A percentile compares a stretch with the other conserved stretches of the same genome.
These are phyloP conservation scores for Yarrowia divulgata DNA, from an alignment of 805 yeast genomes.

Conservation along the genomic window DNA sequence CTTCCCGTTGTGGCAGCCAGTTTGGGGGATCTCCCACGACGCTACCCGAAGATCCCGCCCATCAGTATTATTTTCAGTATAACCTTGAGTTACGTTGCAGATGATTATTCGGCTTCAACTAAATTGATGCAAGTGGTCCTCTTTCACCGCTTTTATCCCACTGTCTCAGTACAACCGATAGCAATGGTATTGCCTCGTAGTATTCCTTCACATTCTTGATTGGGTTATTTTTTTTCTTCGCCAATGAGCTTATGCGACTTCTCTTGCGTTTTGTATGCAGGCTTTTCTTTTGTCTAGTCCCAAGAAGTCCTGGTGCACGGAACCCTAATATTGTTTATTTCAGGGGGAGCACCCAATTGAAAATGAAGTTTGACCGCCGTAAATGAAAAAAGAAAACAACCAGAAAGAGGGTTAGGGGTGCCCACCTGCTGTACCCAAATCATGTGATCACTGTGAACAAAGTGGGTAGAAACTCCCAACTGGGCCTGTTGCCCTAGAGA, in stretches of 20 bases:
- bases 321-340: conserved; percentile 17
- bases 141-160: too few relatives aligned
- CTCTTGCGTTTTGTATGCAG: conserved; percentile 1
- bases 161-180: too few relatives aligned
- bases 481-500: background rate
- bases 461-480: too few relatives aligned
- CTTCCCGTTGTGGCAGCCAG: background rate
- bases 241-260: background rate
- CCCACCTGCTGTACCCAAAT: background rate
- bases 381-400: background rate
- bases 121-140: too few relatives aligned
- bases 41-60: background rate
- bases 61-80: background rate
- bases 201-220: background rate
- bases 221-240: background rate
- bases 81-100: conserved; percentile 6
- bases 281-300: conserved; percentile 9
- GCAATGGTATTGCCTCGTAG: background rate
- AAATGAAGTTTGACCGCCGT: too few relatives aligned
- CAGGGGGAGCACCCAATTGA: background rate
- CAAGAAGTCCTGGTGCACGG: conserved; percentile 7
- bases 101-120: too few relatives aligned
- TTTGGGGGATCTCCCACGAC: conserved; percentile 20
- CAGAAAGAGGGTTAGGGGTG: background rate
- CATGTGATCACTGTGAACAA: conserved; percentile 2